These are phyloP conservation scores for Linderniella brevidens DNA, from an alignment of 257 asterid species.

Conservation along the genomic window DNA sequence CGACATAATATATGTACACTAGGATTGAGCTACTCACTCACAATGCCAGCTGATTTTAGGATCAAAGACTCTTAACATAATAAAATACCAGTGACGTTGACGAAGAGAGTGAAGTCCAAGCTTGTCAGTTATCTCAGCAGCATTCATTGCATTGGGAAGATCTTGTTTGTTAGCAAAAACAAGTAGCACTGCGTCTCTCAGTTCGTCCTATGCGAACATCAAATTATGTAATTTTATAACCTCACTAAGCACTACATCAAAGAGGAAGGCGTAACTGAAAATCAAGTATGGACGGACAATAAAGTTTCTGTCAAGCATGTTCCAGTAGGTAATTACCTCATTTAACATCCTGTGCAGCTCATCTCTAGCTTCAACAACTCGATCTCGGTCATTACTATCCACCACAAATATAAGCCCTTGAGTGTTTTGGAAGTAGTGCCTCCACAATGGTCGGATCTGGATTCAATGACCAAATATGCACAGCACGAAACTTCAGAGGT, in stretches of 20 bases:
- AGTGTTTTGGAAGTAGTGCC: slow-evolving; percentile 49
- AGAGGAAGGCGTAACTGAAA: too few species aligned
- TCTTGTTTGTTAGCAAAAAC: slow-evolving; percentile 63
- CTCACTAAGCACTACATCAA: too few species aligned
- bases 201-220: slow-evolving; percentile 24
- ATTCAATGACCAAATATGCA: too few species aligned
- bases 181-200: slow-evolving; percentile 61
- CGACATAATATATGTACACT: too few species aligned
- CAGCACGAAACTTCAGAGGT: too few species aligned
- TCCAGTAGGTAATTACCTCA: slow-evolving; percentile 24
- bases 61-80: too few species aligned
- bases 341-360: slow-evolving; percentile 50
- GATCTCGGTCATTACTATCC: slow-evolving; percentile 47
- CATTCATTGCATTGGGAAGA: slow-evolving; percentile 68
- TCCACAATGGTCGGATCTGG: slow-evolving; percentile 56
- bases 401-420: slow-evolving; percentile 53
- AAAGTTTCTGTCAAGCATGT: too few species aligned
- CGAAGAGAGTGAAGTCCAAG: slow-evolving; percentile 54
- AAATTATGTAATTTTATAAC: too few species aligned
- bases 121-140: slow-evolving; percentile 61
- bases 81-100: background rate
- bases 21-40: too few species aligned
- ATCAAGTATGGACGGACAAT: background rate
- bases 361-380: slow-evolving; percentile 53
- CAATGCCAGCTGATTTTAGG: too few species aligned